Conservation (phyloP, 2,329 filamentous ascomycete species). For the Diaporthe nobilis region DNA sequence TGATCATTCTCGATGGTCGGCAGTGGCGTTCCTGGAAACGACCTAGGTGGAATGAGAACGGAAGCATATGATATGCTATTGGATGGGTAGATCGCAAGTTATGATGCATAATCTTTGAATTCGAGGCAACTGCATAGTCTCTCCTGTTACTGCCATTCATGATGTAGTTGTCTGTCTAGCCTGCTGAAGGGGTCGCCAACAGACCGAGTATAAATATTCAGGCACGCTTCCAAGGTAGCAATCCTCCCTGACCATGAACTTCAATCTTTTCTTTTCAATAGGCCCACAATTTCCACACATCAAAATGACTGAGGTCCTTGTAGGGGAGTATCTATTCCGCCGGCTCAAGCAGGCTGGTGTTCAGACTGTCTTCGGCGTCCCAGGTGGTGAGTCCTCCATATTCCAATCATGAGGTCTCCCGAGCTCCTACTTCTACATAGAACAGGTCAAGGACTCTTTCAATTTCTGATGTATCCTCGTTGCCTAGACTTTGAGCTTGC, state of each 20-base stretch:
- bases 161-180: neutral
- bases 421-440: neutral
- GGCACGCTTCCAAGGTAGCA: neutral
- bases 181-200: neutral
- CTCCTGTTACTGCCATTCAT: neutral
- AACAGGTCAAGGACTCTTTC: neutral
- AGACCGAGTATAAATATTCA: neutral
- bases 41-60: neutral
- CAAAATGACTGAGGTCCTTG: conserved; percentile 45
- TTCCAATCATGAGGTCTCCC: neutral
- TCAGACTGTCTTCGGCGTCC: conserved; percentile 63
- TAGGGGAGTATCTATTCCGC: conserved; percentile 67
- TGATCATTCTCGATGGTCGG: neutral
- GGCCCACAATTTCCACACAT: neutral
- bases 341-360: conserved; percentile 64
- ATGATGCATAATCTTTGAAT: neutral
- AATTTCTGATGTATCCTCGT: neutral
- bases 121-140: neutral
- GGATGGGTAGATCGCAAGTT: neutral
- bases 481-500: conserved; percentile 66
- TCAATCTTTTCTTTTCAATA: neutral
- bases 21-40: neutral
- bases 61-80: neutral
- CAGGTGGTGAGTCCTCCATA: conserved; percentile 50
- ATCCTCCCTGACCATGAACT: too few species aligned